Base-by-base conservation (phyloP, 208 protist species). In the Herpetomonas samuelpessoai region DNA sequence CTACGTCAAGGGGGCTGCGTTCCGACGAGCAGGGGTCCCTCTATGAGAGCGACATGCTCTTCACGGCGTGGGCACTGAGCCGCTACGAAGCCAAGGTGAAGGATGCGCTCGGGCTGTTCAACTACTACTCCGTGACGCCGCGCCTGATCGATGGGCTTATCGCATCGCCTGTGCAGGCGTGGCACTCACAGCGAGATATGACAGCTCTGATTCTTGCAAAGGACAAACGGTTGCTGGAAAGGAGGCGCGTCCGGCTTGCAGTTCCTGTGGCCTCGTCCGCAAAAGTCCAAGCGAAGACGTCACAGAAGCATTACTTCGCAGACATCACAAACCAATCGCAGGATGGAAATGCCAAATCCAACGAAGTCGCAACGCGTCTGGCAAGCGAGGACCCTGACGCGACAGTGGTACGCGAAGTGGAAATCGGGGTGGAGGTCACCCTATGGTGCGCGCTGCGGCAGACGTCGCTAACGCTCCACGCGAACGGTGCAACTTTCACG, bases 401-500 rank as follows among this genome's bases (percentile, higher is more conserved):
- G 2, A 16, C 30, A 2, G 46, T 21, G 7, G 31, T 53, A 4
- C 25, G 21, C 18, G 46, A 63, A 3, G 74, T 67, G 21, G 26
- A 21, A 0, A 54, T 81, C 0, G 81, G 81, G 22, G 60, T 62
- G 3, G 69, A 78, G 24, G 51, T 76, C 4, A 76, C 71, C 39
- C 59, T 95, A 7, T 91, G 83, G 88, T 95, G 88, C 65, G 80
- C 77, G 30, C 60, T 88, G 31, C 84, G 74, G 10, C 81, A 74
- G 14, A 72, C 88, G 26, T 78, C 76, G 3, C 70, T 95, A 7
- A 95, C 85, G 18, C 58, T 95, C 2, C 79, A 91, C 53, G 56
- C 52, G n/a, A 61, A 74, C 30, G 68, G 83, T 6, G 57, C 57
- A 4, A 83, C 79, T 10, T 95, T 95, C 73, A 81, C 76, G 1